Evolutionary conservation across 1,139 yeast genomes (phyloP).

Genomic region (Geotrichum cucujoidarum): DNA sequence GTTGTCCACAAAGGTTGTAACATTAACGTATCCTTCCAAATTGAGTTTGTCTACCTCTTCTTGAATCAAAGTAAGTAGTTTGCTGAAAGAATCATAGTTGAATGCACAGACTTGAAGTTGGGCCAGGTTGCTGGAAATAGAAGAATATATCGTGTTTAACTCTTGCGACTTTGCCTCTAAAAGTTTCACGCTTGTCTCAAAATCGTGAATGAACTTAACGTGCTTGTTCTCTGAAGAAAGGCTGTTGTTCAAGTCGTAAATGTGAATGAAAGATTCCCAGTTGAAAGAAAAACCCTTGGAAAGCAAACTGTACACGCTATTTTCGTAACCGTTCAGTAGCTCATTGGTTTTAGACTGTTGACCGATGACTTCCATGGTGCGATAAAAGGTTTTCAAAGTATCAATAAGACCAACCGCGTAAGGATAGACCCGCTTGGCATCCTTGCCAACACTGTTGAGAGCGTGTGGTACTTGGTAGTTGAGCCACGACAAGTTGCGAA

Average conservation of each 20-base stretch:
- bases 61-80: conserved; percentile 40
- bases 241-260: conserved; percentile 40
- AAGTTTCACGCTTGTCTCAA: conserved; percentile 41
- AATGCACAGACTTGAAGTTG: conserved; percentile 37
- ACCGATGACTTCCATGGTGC: conserved; percentile 28
- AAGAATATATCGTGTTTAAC: conserved; percentile 25
- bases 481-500: conserved; percentile 47
- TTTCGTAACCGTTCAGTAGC: conserved; percentile 43
- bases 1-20: conserved; percentile 38
- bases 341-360: conserved; percentile 42
- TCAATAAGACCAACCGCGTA: conserved; percentile 55
- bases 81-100: conserved; percentile 24
- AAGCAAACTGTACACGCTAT: conserved; percentile 35
- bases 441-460: conserved; percentile 43
- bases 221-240: conserved; percentile 42
- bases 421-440: conserved; percentile 51
- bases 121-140: conserved; percentile 28
- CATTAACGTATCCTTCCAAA: conserved; percentile 42
- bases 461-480: conserved; percentile 59
- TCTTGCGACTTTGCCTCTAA: conserved; percentile 39
- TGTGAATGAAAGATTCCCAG: conserved; percentile 57
- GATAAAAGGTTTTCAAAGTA: conserved; percentile 38
- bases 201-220: conserved; percentile 38
- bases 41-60: conserved; percentile 41
- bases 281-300: conserved; percentile 38